Percentiles rank a stretch among this genome's conserved stretches.
Evolutionary conservation across 768 basidiomycete species (phyloP).

Genomic region (Ramaria rubella): DNA sequence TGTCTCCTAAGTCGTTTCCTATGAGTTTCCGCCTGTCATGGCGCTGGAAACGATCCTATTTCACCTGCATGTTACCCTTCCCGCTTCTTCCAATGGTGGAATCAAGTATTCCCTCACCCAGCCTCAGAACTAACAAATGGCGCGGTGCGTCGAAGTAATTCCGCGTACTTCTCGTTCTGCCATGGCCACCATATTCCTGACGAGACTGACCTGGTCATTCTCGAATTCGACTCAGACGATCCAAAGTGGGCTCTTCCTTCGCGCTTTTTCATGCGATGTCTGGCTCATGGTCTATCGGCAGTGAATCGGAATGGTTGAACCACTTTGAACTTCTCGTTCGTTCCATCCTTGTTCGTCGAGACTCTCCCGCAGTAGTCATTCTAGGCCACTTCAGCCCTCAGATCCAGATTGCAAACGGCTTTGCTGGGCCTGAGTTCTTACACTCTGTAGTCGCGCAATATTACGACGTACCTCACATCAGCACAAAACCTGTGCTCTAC

Average conservation of each 20-base stretch:
- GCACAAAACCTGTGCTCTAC: constrained; percentile 77
- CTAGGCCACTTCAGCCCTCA: constrained; percentile 96
- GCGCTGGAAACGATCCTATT: constrained; percentile 86
- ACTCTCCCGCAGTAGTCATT: constrained; percentile 86
- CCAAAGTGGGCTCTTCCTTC: constrained; percentile 51
- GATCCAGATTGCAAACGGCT: constrained; percentile 69
- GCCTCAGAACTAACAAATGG: constrained; percentile 98
- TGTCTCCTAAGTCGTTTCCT: not conserved
- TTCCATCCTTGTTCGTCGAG: constrained; percentile 82
- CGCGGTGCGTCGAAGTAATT: constrained; percentile 86
- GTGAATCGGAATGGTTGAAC: constrained; percentile 64
- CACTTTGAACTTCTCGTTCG: constrained; percentile 92
- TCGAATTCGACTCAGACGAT: constrained; percentile 93
- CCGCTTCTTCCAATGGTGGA: constrained; percentile 98
- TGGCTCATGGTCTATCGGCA: constrained; percentile 23
- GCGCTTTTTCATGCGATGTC: constrained; percentile 2
- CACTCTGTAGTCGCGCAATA: constrained; percentile 91
- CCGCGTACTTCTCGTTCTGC: constrained; percentile 94
- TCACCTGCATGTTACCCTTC: constrained; percentile 84
- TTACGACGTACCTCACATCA: constrained; percentile 93
- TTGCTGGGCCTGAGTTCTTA: constrained; percentile 83
- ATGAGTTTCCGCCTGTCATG: constrained; percentile 86
- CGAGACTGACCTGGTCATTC: constrained; percentile 85
- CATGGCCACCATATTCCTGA: constrained; percentile 91
- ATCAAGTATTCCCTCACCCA: constrained; percentile 94